Evolutionary conservation across 495 filamentous ascomycete genomes (phyloP).

Genomic region (Margaritispora aquatica): DNA sequence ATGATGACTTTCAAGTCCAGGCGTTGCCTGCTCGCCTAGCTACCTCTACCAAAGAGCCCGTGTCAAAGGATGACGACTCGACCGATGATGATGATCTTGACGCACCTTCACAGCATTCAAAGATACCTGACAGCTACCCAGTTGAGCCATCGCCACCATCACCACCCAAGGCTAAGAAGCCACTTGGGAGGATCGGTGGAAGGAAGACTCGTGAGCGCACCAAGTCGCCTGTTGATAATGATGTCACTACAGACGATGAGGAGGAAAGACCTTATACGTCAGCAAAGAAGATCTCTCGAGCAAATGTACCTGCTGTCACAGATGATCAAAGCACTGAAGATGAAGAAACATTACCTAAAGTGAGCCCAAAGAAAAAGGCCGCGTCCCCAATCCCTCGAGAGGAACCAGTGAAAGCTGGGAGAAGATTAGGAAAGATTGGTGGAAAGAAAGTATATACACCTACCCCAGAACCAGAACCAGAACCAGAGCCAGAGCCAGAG

Average conservation of each 20-base stretch:
- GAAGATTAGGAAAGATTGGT: slow-evolving; percentile 19
- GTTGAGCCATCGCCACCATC: not conserved
- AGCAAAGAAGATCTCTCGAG: not conserved
- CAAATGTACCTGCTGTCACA: not conserved
- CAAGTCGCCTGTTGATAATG: slow-evolving; percentile 17
- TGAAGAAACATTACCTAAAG: not conserved
- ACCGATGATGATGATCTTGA: slow-evolving; percentile 26
- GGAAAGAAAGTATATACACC: slow-evolving; percentile 21
- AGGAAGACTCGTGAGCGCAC: not conserved
- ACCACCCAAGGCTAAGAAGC: slow-evolving; percentile 8
- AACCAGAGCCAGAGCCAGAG: too few relatives aligned
- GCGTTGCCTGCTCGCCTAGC: slow-evolving; percentile 32
- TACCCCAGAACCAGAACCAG: too few relatives aligned
- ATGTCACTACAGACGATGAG: slow-evolving; percentile 10
- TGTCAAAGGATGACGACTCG: slow-evolving; percentile 6
- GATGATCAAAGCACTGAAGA: slow-evolving; percentile 10
- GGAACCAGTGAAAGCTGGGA: slow-evolving; percentile 19
- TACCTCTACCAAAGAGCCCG: slow-evolving; percentile 2
- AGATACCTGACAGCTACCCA: slow-evolving; percentile 20
- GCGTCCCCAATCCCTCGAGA: slow-evolving; percentile 11
- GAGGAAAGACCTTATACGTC: not conserved
- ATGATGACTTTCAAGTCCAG: slow-evolving; percentile 47
- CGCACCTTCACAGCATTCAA: slow-evolving; percentile 19
- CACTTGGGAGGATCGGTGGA: slow-evolving; percentile 13
- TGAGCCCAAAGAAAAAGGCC: slow-evolving; percentile 11